Evolutionary conservation across 2,329 filamentous ascomycete genomes (phyloP), one percentile per base, ranked within the genome.

Genomic region (Aspergillus sergii): DNA sequence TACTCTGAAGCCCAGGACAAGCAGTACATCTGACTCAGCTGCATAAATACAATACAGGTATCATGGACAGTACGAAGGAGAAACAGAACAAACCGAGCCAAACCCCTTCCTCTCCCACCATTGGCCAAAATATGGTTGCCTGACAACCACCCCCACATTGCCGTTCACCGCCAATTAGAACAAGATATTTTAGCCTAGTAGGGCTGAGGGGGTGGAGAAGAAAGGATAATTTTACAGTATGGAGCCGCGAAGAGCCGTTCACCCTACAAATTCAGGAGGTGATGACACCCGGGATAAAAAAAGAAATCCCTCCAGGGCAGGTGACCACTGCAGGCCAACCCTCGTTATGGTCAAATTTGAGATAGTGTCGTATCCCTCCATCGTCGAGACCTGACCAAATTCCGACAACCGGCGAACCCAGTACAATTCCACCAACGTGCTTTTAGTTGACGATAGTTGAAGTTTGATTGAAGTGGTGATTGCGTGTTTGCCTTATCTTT

Each of bases 51-150:
- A 28, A 28, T 28, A 28, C 26, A 28, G 26, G 26, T 28, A 28
- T 8, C 6, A 8, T 28, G 26, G 1, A 28, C 26, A 6, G 26
- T 7, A 28, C 26, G 26, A 28, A 1, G 5, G 6, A 28, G 26
- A 28, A 28, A 16, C 34, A 36, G 34, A 36, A 36, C 34, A 41
- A 41, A 41, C 39, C 1, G 7, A 41, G 9, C 39, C n/a, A 41
- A 41, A 16, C 39, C 45, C 6, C 45, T 7, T 8, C 14, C 2
- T 14, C n/a, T 48, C 10, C 21, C 11, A n/a, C 16, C 16, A 54
- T 54, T 54, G 51, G 51, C 10, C 19, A 21, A 1, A 54, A 54
- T 54, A 54, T 54, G 51, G 51, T 54, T 54, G 51, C 51, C 51
- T 54, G 51, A 54, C 51, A 4, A 26, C 9, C 5, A 23, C 6